Percentiles rank a stretch among this genome's conserved stretches.
Evolutionary conservation across 768 basidiomycete genomes (phyloP).

Genomic region (Termitomyces sp.): DNA sequence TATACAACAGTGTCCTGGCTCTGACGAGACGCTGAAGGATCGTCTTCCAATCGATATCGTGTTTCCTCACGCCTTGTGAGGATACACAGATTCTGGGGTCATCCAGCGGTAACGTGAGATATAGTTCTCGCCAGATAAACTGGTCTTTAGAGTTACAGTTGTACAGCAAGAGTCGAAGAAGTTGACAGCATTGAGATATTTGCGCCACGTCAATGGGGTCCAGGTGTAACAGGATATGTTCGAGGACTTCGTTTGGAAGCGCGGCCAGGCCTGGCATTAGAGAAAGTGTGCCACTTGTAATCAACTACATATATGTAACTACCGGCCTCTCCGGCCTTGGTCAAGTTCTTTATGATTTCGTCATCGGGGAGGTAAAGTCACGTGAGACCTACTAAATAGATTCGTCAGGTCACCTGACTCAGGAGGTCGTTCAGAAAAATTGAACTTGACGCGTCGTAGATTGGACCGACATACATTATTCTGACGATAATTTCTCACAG

Average conservation of each 20-base stretch:
- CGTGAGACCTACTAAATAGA: neutral
- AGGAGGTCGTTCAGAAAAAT: neutral
- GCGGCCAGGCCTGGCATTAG: neutral
- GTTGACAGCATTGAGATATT: constrained; percentile 44
- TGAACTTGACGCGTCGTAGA: too few species aligned
- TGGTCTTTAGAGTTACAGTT: constrained; percentile 29
- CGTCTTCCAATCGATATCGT: constrained; percentile 43
- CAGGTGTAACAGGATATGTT: constrained; percentile 47
- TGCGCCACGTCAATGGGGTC: constrained; percentile 57
- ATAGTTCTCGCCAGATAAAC: constrained; percentile 60
- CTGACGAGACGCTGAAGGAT: constrained; percentile 52
- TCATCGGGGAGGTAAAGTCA: neutral
- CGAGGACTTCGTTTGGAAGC: constrained; percentile 58
- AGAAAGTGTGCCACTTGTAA: neutral
- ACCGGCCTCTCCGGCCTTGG: neutral
- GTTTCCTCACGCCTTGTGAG: constrained; percentile 24
- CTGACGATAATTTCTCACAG: neutral
- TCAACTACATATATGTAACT: neutral
- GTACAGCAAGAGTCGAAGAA: constrained; percentile 41
- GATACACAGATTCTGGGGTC: constrained; percentile 51
- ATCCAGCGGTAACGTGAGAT: constrained; percentile 58
- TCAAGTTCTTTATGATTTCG: neutral
- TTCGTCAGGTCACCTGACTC: too few species aligned
- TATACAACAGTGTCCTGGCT: constrained; percentile 40
- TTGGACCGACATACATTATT: neutral